A percentile compares a stretch with the other conserved stretches of the same genome.
phyloP scores from a whole-genome alignment of 352 stramenopile genomes.

The Pythium rhizo-oryzae region DNA sequence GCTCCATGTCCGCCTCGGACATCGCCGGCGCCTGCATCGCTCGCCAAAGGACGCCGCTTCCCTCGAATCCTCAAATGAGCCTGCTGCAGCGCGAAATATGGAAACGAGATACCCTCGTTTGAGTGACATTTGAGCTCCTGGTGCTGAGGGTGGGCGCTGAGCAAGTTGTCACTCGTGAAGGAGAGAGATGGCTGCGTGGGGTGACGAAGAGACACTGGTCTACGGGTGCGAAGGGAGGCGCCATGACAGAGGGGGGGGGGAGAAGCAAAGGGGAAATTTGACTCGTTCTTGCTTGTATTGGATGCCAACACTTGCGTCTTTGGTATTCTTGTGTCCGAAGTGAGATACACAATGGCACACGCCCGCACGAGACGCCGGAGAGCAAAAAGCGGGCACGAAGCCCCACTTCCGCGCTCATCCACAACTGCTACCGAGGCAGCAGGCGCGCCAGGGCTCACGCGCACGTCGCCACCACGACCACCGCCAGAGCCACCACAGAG shows the following conservation, averaged over 20 bases:
- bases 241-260: conserved; percentile 15
- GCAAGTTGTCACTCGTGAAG: no score
- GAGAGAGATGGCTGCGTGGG: not conserved
- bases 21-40: conserved; percentile 33
- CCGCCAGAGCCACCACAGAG: conserved; percentile 9
- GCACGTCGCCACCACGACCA: conserved; percentile 13
- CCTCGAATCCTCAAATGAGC: no score
- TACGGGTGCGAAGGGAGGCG: not conserved
- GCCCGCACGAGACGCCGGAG: not conserved
- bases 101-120: conserved; percentile 6
- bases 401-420: not conserved
- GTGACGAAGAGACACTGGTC: not conserved
- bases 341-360: conserved; percentile 11
- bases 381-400: not conserved
- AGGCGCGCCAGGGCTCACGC: not conserved
- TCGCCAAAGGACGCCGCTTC: conserved; percentile 25
- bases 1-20: conserved; percentile 64
- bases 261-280: conserved; percentile 12
- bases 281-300: conserved; percentile 55
- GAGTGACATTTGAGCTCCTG: conserved; percentile 1
- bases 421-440: conserved; percentile 9
- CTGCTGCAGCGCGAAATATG: not conserved
- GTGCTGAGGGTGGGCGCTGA: not conserved
- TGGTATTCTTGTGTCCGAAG: conserved; percentile 32
- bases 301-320: conserved; percentile 42